A percentile compares a stretch with the other conserved stretches of the same genome.
phyloP scores from a whole-genome alignment of 768 basidiomycete genomes.

The Leccinum imitatum region DNA sequence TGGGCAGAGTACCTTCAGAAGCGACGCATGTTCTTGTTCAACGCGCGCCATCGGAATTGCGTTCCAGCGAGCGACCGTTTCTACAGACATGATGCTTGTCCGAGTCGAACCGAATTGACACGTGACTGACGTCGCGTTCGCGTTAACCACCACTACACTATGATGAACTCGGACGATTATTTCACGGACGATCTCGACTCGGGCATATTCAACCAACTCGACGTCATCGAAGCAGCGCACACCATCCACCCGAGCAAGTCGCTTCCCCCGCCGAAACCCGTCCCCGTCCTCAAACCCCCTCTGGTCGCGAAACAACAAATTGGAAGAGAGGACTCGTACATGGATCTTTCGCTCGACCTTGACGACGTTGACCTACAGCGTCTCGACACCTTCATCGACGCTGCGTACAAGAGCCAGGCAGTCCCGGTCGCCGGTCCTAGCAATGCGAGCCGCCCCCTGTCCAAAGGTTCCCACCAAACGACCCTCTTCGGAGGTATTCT shows the following conservation, averaged over 20 bases:
- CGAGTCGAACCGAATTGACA: neutral
- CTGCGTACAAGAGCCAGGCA: conserved; percentile 42
- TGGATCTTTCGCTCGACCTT: conserved; percentile 56
- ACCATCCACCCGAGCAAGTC: conserved; percentile 5
- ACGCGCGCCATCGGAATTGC: conserved; percentile 52
- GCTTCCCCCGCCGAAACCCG: conserved; percentile 31
- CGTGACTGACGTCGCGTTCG: conserved; percentile 17
- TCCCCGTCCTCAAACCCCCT: conserved; percentile 16
- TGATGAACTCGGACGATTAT: conserved; percentile 78
- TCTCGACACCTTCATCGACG: conserved; percentile 53
- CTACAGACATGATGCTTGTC: conserved; percentile 52
- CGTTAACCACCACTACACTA: neutral
- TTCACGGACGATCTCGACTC: conserved; percentile 69
- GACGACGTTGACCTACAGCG: conserved; percentile 53
- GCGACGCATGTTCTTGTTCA: conserved; percentile 20
- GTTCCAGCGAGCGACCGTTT: conserved; percentile 70
- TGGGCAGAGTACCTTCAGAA: conserved; percentile 66
- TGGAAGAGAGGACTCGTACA: conserved; percentile 45
- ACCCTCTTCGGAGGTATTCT: conserved; percentile 67
- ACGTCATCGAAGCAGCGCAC: conserved; percentile 68
- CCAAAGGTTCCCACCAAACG: conserved; percentile 52
- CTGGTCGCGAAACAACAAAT: conserved; percentile 7
- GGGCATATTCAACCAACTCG: conserved; percentile 57
- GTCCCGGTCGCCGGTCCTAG: conserved; percentile 43
- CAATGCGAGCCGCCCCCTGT: conserved; percentile 23